Evolutionary conservation across 208 protist genomes (phyloP), one percentile per base, ranked within the genome.

Genomic region (Acanthamoeba lenticulata): DNA sequence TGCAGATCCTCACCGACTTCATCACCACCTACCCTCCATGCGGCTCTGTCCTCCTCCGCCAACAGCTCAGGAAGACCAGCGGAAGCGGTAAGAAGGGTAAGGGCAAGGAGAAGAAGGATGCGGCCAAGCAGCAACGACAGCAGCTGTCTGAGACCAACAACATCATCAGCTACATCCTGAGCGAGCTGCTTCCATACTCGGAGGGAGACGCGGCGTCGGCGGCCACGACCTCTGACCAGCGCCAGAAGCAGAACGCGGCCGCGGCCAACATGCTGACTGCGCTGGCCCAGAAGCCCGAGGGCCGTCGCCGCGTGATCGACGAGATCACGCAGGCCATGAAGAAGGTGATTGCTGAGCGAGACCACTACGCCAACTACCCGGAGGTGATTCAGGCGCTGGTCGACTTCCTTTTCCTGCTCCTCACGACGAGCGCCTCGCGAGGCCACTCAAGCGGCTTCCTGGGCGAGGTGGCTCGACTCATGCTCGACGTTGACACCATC

Each of bases 401-500:
- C 27, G 88, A 92, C 44, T 92, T 92, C 88, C 62, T 92, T 6
- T 77, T 49, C 40, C 34, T 92, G 88, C 57, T 92, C 29, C 88
- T 92, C 60, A 92, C 88, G 1, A 77, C 88, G 13, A 77, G 60
- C 32, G 88, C 88, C 65, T 40, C 88, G 4, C 52, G 88, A 9
- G 47, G n/a, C 17, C 88, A 44, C 34, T 85, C 88, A 21, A 92
- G 42, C 38, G 88, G 88, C 9, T 92, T 92, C 65, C 42, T 92
- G 52, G 57, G 38, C 34, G 88, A 92, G 88, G 62, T 92, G 29
- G 52, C 88, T 11, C 52, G 62, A 3, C 62, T 92, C 42, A 79
- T 92, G 88, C 42, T 92, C 7, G 88, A 92, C 32, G 55, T 36
- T 2, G 62, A 92, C 88, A 92, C 62, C 88, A 92, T 92, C 45